These are phyloP conservation scores for Gossypium mustelinum DNA, from an alignment of 345 rosid species.

Conservation along the genomic window DNA sequence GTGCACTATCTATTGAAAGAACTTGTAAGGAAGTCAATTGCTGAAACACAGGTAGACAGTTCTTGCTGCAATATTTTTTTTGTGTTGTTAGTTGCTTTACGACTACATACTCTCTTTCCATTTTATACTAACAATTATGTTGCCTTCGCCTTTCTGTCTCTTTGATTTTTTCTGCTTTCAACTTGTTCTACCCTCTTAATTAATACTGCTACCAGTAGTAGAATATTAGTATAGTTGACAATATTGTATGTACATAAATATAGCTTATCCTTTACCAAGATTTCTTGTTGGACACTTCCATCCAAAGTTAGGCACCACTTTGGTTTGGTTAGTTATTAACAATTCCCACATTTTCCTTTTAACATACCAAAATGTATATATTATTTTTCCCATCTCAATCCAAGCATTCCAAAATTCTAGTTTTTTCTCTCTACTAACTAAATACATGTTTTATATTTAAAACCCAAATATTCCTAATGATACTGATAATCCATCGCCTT, in stretches of 20 bases:
- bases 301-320: neutral
- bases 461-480: no score
- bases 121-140: neutral
- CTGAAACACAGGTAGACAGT: no score
- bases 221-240: neutral
- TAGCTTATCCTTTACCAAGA: conserved; percentile 12
- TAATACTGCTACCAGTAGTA: neutral
- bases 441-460: no score
- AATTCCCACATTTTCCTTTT: neutral
- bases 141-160: neutral
- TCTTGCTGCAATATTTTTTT: no score
- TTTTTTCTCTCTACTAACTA: neutral
- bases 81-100: no score
- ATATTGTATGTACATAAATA: neutral
- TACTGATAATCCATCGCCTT: no score
- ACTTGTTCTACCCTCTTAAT: neutral
- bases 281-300: neutral
- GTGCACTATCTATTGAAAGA: no score
- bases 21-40: no score
- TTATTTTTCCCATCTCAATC: neutral
- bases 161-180: neutral
- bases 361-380: neutral
- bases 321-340: neutral
- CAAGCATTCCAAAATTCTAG: neutral
- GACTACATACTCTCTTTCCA: no score